Evolutionary conservation across 352 stramenopile species (phyloP), one percentile per base, ranked within the genome.

Genomic region (Globisporangium acanthophoron): DNA sequence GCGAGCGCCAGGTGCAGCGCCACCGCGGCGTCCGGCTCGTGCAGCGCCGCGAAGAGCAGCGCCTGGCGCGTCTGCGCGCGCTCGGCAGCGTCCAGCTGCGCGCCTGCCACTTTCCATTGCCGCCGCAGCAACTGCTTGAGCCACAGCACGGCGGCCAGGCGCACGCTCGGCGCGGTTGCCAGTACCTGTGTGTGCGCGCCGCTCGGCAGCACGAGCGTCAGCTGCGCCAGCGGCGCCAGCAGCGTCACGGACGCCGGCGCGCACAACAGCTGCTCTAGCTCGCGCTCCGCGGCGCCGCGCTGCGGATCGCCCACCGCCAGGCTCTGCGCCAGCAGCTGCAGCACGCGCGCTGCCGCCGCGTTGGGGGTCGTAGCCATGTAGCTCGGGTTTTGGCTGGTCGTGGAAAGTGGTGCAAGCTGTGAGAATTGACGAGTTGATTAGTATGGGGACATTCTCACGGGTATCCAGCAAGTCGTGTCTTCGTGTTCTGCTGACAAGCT

Each of bases 41-140:
- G 63, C 31, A 91, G 67, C 49, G 79, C 69, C n/a, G 78, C 76
- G 50, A 80, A 75, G 27, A 91, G 73, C 67, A 93, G 70, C 52
- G 73, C 58, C 6, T 67, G 59, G 18, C 80, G 79, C 40, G 83
- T 56, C 27, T 87, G 69, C 16, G 43, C 56, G 39, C 75, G 73
- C 47, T 92, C 78, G 4, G 67, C 56, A 13, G 81, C 76, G 8
- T 50, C 73, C 20, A 80, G 52, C 4, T 54, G 54, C 65, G 66
- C 69, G 11, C 12, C 56, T 13, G 47, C 57, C 20, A 52, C 13
- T 37, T 80, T 76, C 62, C 72, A 80, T 58, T 86, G 76, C 44
- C 63, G 56, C 62, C 87, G 84, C 41, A 87, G 58, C 33, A 72
- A 74, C 33, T 93, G 75, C 65, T 94, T 94, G 51, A 94, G 73